A percentile compares a stretch with the other conserved stretches of the same genome.
Conservation (phyloP, 2,329 filamentous ascomycete genomes). For the Fulvia fulva region DNA sequence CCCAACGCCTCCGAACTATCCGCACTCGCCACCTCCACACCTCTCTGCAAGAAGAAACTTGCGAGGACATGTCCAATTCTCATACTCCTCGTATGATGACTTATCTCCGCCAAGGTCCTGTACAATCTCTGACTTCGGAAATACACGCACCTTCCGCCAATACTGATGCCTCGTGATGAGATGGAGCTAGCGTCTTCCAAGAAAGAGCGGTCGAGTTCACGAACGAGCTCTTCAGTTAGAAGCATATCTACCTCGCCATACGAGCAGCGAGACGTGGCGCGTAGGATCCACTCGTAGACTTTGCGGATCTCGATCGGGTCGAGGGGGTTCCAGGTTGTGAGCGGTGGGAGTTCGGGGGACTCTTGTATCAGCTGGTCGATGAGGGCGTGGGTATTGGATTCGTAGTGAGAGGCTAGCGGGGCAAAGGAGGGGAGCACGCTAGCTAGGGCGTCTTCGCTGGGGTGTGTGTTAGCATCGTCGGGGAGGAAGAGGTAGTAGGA, state of each 20-base stretch:
- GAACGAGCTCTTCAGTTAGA: slow-evolving; percentile 3
- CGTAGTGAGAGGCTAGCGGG: background rate
- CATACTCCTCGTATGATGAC: slow-evolving; percentile 4
- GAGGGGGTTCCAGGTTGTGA: slow-evolving; percentile 10
- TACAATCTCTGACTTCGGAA: slow-evolving; percentile 9
- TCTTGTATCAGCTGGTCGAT: slow-evolving; percentile 8
- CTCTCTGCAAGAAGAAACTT: slow-evolving; percentile 6
- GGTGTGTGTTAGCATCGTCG: background rate
- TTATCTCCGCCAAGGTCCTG: slow-evolving; percentile 8
- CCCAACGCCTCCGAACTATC: slow-evolving; percentile 3
- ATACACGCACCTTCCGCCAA: background rate
- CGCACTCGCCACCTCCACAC: background rate
- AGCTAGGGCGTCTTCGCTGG: slow-evolving; percentile 4
- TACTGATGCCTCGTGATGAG: background rate
- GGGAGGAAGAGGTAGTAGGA: background rate
- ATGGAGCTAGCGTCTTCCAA: background rate
- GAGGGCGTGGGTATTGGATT: slow-evolving; percentile 1
- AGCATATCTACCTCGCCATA: slow-evolving; percentile 5
- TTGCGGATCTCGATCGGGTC: slow-evolving; percentile 5
- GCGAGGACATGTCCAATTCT: slow-evolving; percentile 7
- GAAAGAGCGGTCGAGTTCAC: background rate
- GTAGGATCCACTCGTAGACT: slow-evolving; percentile 9
- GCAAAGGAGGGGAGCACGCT: slow-evolving; percentile 5
- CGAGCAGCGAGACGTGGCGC: slow-evolving; percentile 3
- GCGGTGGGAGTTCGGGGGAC: slow-evolving; percentile 7